phyloP scores from a whole-genome alignment of 1,284 basidiomycete species.

The Boletus hoseneyae region DNA sequence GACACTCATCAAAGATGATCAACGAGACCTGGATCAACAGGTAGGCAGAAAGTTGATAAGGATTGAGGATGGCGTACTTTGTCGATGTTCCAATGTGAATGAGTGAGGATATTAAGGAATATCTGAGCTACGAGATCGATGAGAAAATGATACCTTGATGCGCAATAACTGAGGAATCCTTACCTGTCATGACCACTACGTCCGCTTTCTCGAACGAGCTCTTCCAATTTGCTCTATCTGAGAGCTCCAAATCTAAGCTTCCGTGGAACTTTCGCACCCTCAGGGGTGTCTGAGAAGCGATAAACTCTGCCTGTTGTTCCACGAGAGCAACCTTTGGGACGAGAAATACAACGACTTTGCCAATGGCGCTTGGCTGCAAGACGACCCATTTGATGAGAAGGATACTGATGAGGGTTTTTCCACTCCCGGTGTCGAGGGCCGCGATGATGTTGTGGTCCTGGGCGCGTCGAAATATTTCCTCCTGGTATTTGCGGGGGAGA shows the following conservation, averaged over 20 bases:
- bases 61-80: constrained; percentile 37
- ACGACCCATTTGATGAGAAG: constrained; percentile 75
- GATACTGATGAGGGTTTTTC: constrained; percentile 81
- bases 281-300: constrained; percentile 61
- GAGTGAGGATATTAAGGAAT: constrained; percentile 72
- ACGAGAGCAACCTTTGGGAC: constrained; percentile 82
- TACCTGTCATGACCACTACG: constrained; percentile 81
- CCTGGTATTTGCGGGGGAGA: constrained; percentile 58
- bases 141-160: background rate
- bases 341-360: constrained; percentile 65
- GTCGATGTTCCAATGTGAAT: constrained; percentile 73
- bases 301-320: constrained; percentile 72
- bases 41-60: constrained; percentile 1
- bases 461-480: constrained; percentile 75
- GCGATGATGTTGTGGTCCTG: constrained; percentile 72
- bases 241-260: constrained; percentile 63
- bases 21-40: constrained; percentile 55
- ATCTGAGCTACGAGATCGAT: constrained; percentile 61
- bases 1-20: constrained; percentile 81
- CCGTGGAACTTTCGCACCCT: constrained; percentile 68
- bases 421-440: constrained; percentile 72
- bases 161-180: constrained; percentile 6
- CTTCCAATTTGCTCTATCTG: constrained; percentile 64
- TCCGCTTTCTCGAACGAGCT: constrained; percentile 59
- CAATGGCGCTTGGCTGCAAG: constrained; percentile 42